Percentiles rank a stretch among this genome's conserved stretches.
Evolutionary conservation across 371 early-diverging fungal species (phyloP).

Genomic region (Haplosporangium sp.): DNA sequence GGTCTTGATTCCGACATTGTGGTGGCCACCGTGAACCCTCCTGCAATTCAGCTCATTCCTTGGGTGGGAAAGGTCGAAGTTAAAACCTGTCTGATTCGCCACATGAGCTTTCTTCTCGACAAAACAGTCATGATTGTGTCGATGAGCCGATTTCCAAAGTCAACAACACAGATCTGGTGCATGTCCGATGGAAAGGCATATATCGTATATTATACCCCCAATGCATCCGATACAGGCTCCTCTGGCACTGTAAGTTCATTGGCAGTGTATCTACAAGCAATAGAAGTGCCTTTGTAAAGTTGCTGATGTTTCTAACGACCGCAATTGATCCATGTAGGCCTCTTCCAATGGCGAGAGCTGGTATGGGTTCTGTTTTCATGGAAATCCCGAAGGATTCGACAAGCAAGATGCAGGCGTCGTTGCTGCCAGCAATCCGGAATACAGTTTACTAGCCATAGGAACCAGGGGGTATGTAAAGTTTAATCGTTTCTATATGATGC

Average conservation of each 20-base stretch:
- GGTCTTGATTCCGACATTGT: slow-evolving; percentile 47
- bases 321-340: slow-evolving; percentile 5
- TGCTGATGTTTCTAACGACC: background rate
- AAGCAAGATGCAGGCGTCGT: slow-evolving; percentile 55
- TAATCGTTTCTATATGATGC: too few relatives aligned
- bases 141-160: slow-evolving; percentile 46
- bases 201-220: slow-evolving; percentile 53
- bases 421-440: slow-evolving; percentile 54
- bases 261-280: too few relatives aligned
- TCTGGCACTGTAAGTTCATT: slow-evolving; percentile 20
- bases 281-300: too few relatives aligned
- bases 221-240: slow-evolving; percentile 23
- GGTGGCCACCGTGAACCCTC: slow-evolving; percentile 46
- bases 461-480: slow-evolving; percentile 38
- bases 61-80: slow-evolving; percentile 54
- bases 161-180: slow-evolving; percentile 53
- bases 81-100: slow-evolving; percentile 49
- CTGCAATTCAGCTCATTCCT: slow-evolving; percentile 51
- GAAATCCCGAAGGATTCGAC: slow-evolving; percentile 55
- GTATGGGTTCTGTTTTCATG: slow-evolving; percentile 55
- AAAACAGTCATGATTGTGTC: slow-evolving; percentile 45
- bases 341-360: slow-evolving; percentile 51
- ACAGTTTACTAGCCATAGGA: slow-evolving; percentile 50
- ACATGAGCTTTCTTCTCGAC: slow-evolving; percentile 50
- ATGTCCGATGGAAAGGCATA: slow-evolving; percentile 55